Base-by-base conservation (phyloP, 306 rosid species). In the Acmispon strigosus region DNA sequence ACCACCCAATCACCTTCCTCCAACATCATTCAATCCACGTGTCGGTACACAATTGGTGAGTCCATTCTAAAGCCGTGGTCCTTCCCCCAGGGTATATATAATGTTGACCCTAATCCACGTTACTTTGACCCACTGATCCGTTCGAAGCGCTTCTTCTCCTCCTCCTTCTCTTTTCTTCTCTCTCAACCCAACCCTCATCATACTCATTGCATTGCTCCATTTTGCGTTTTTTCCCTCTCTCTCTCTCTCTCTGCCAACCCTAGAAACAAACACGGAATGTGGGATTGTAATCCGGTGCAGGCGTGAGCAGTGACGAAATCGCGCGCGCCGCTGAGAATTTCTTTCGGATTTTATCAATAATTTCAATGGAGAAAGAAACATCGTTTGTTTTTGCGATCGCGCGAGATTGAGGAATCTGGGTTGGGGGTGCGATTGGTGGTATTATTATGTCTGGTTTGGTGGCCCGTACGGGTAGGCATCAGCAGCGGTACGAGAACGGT, bases 381-480 rank as follows among this genome's bases (percentile, higher is more conserved):
- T 32, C 27, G 41, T n/a, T 19, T 19, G 37, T 55, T 51, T 61
- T 73, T 11, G 37, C 55, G 70, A 56, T n/a, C 41, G 34, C 29
- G 47, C 27, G 37, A 37, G 67, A 32, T 53, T 48, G 41, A 34
- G 20, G 32, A 52, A 42, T 9, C 20, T 10, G 22, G 37, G 62
- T 37, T 64, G 43, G 47, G 53, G 73, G 18, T 42, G 18, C 27
- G 44, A 66, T 58, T 27, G 34, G 37, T 6, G 37, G 37, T 6
- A 32, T 32, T 77, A 83, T 48, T 44, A 90, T 90, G 96, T 85
- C 89, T 82, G 90, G 78, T 64, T 76, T 90, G 79, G 96, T 90
- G 78, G 96, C 96, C 72, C 96, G 96, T 53, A 90, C 96, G 82
- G 96, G 96, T 74, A 92, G 96, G 74, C 90, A 78, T 67, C 96